Percentiles rank a stretch among this genome's conserved stretches.
Evolutionary conservation across 768 basidiomycete species (phyloP).

Genomic region (Tricholoma sp.): DNA sequence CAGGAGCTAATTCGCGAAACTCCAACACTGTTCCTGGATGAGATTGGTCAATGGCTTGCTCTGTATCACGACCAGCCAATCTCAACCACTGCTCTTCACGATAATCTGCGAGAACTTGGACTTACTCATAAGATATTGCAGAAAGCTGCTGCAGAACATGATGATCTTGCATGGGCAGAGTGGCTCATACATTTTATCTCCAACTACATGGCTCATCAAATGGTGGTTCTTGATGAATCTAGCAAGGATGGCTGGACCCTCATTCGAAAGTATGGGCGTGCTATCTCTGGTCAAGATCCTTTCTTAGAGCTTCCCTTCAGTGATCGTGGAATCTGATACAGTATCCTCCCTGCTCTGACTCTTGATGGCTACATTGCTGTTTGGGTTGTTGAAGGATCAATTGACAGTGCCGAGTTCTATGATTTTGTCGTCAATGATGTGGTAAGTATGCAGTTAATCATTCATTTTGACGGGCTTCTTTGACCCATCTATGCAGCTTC

Average conservation of each 20-base stretch:
- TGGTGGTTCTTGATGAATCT: slow-evolving; percentile 18
- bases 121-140: slow-evolving; percentile 18
- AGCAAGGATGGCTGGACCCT: slow-evolving; percentile 27
- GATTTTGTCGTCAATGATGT: slow-evolving; percentile 32
- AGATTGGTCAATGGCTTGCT: slow-evolving; percentile 20
- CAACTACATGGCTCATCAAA: slow-evolving; percentile 10
- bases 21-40: slow-evolving; percentile 17
- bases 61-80: slow-evolving; percentile 12
- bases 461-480: not conserved
- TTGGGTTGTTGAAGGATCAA: slow-evolving; percentile 26
- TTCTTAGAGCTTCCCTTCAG: slow-evolving; percentile 17
- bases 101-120: slow-evolving; percentile 12
- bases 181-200: slow-evolving; percentile 10
- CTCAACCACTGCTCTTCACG: slow-evolving; percentile 10
- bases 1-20: slow-evolving; percentile 6
- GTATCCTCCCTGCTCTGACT: slow-evolving; percentile 29
- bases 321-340: slow-evolving; percentile 24
- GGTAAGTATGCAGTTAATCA: slow-evolving; percentile 18
- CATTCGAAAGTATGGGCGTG: slow-evolving; percentile 19
- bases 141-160: slow-evolving; percentile 15
- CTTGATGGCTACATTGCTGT: slow-evolving; percentile 29
- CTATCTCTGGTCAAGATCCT: slow-evolving; percentile 19
- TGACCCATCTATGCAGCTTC: slow-evolving; percentile 18
- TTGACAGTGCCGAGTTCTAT: slow-evolving; percentile 27
- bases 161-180: slow-evolving; percentile 11